These are phyloP conservation scores for Clarireedia hainanense DNA, from an alignment of 2,329 filamentous ascomycete species.

Conservation along the genomic window DNA sequence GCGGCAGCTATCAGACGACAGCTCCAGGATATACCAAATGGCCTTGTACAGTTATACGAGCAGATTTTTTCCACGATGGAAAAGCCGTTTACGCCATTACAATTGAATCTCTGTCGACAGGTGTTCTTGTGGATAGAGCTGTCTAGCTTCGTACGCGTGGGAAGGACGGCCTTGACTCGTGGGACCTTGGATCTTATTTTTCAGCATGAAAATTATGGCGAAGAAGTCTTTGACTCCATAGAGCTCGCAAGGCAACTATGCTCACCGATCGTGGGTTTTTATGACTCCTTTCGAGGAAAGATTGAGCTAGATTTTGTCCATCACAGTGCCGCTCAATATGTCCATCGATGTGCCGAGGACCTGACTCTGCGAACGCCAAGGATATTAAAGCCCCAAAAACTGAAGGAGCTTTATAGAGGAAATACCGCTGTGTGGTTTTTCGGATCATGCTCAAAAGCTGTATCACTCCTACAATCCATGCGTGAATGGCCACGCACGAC, in stretches of 20 bases:
- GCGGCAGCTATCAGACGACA: not conserved
- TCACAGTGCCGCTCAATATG: not conserved
- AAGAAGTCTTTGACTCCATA: not conserved
- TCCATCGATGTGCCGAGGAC: not conserved
- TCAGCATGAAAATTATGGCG: not conserved
- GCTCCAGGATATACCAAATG: not conserved
- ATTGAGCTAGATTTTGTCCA: not conserved
- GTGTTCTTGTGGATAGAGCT: not conserved
- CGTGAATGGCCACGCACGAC: not conserved
- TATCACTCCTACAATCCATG: not conserved
- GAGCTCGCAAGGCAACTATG: not conserved
- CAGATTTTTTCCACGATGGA: not conserved
- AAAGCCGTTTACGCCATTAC: not conserved
- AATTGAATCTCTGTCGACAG: not conserved
- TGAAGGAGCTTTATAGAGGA: slow-evolving; percentile 1
- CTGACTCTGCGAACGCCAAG: not conserved
- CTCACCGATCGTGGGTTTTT: not conserved
- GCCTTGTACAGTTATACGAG: not conserved
- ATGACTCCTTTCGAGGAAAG: not conserved
- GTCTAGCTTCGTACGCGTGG: not conserved
- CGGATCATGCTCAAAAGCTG: not conserved
- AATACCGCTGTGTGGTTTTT: not conserved
- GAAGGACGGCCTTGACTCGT: not conserved
- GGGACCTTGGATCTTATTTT: not conserved
- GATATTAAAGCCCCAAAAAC: not conserved